Conservation (phyloP, 805 yeast species). For the Kluyveromyces wickerhamii region DNA sequence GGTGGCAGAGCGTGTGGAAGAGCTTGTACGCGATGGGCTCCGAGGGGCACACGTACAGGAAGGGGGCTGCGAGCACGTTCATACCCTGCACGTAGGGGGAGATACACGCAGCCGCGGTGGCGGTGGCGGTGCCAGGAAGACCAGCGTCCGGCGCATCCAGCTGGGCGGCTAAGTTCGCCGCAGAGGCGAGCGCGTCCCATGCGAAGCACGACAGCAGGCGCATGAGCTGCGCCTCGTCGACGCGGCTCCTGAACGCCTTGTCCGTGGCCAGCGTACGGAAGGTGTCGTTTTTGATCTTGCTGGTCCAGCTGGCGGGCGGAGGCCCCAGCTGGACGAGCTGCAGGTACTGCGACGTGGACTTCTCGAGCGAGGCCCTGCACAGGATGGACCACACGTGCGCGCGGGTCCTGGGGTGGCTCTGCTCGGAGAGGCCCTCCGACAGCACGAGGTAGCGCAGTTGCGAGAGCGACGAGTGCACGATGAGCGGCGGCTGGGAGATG, state of each 20-base stretch:
- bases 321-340: constrained; percentile 48
- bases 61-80: constrained; percentile 81
- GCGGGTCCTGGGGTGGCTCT: constrained; percentile 30
- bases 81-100: constrained; percentile 78
- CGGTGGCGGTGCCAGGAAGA: constrained; percentile 8
- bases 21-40: constrained; percentile 83
- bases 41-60: constrained; percentile 62
- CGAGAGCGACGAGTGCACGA: constrained; percentile 21
- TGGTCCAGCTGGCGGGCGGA: constrained; percentile 40
- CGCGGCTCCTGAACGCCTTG: constrained; percentile 50
- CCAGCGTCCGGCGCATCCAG: too few relatives aligned
- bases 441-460: constrained; percentile 21
- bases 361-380: constrained; percentile 51
- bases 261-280: constrained; percentile 80
- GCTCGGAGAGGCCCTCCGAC: constrained; percentile 19
- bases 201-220: constrained; percentile 72
- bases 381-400: constrained; percentile 76
- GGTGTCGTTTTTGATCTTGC: constrained; percentile 77
- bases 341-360: constrained; percentile 45
- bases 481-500: constrained; percentile 18
- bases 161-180: constrained; percentile 9
- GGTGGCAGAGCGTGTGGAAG: constrained; percentile 51
- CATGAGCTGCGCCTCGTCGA: constrained; percentile 59
- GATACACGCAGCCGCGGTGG: constrained; percentile 11
- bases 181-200: constrained; percentile 29